These are phyloP conservation scores for Tolypocladium capitatum DNA, from an alignment of 2,329 filamentous ascomycete genomes.

Conservation along the genomic window DNA sequence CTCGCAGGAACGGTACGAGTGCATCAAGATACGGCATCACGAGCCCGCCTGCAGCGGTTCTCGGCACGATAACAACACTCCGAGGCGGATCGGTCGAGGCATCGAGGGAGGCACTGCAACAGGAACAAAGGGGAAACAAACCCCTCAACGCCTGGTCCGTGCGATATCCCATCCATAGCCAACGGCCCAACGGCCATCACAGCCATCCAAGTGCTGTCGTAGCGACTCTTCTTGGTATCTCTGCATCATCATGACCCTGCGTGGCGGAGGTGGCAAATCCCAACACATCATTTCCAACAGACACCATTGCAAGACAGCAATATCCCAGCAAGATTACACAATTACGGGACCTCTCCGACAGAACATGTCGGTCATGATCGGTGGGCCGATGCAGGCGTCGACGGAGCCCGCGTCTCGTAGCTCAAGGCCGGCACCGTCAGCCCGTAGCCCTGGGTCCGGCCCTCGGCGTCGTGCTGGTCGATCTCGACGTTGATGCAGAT, in stretches of 20 bases:
- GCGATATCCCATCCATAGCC: not conserved
- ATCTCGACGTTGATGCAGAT: conserved; percentile 80
- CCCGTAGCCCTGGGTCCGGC: conserved; percentile 71
- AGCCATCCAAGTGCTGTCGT: not conserved
- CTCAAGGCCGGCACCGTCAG: conserved; percentile 66
- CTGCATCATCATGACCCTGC: not conserved
- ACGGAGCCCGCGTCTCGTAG: conserved; percentile 14
- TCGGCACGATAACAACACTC: not conserved
- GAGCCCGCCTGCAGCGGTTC: not conserved
- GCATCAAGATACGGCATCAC: not conserved
- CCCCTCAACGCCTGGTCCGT: not conserved
- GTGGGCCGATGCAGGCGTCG: conserved; percentile 6
- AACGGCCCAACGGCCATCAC: not conserved
- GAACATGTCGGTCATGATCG: not conserved
- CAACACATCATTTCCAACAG: not conserved
- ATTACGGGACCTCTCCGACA: not conserved
- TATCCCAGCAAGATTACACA: not conserved
- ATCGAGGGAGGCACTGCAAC: too few species aligned
- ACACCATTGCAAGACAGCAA: not conserved
- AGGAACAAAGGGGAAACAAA: too few species aligned
- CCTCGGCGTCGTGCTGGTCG: conserved; percentile 67
- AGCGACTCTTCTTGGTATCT: not conserved
- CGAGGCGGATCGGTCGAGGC: not conserved
- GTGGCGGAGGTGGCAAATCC: not conserved
- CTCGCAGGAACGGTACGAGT: too few species aligned